Percentiles rank a stretch among this genome's conserved stretches.
These are phyloP conservation scores for Populus alba DNA, from an alignment of 345 rosid genomes.

Conservation along the genomic window DNA sequence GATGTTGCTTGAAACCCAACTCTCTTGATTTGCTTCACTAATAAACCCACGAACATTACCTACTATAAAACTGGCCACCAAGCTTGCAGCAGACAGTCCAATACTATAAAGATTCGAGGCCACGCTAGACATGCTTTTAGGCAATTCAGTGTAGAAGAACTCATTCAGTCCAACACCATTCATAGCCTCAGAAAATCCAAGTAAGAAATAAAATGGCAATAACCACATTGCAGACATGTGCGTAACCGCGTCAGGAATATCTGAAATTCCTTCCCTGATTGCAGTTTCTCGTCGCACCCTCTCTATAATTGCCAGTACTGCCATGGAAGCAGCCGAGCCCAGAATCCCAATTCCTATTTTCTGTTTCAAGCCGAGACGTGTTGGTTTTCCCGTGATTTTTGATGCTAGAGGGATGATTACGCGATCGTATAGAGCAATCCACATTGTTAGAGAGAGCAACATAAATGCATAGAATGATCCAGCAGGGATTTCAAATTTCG, in stretches of 20 bases:
- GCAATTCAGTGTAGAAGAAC: conserved; percentile 75
- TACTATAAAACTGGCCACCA: conserved; percentile 57
- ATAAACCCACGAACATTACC: conserved; percentile 36
- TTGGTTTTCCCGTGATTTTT: conserved; percentile 54
- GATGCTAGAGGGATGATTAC: conserved; percentile 64
- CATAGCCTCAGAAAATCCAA: conserved; percentile 76
- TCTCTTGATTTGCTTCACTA: conserved; percentile 39
- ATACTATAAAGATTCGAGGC: conserved; percentile 60
- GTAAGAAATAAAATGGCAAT: conserved; percentile 51
- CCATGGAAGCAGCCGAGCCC: conserved; percentile 59
- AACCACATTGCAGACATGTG: conserved; percentile 81
- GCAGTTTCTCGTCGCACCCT: conserved; percentile 56
- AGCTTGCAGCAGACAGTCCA: conserved; percentile 62
- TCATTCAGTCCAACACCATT: conserved; percentile 69
- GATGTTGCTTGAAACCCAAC: conserved; percentile 71
- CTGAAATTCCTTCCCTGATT: conserved; percentile 45
- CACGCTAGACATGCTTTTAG: conserved; percentile 72
- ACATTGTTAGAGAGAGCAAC: conserved; percentile 42
- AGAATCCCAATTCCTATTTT: conserved; percentile 71
- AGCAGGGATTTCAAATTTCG: conserved; percentile 66
- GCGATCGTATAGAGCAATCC: conserved; percentile 72
- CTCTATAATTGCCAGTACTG: conserved; percentile 57
- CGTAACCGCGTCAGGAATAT: conserved; percentile 39
- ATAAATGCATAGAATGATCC: conserved; percentile 67
- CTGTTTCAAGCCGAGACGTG: conserved; percentile 47